Evolutionary conservation across 257 asterid genomes (phyloP), one percentile per base, ranked within the genome.

Genomic region (Cynanchum wilfordii): DNA sequence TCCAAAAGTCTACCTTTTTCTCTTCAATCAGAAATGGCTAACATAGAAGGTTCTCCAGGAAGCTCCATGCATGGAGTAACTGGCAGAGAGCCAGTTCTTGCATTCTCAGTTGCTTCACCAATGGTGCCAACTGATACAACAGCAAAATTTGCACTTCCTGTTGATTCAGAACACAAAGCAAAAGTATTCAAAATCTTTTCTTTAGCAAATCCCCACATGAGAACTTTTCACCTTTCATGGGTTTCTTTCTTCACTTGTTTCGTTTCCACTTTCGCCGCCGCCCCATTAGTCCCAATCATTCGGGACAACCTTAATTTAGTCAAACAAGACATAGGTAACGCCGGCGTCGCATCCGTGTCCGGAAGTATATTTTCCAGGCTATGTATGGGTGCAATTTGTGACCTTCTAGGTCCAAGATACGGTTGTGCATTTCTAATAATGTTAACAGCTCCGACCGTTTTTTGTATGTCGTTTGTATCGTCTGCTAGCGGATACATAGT

Each of bases 1-100:
- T 38, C 13, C 19, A 19, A 0, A 33, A 75, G 15, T 50, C 73
- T 17, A 33, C 12, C 25, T 10, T 10, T 10, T 59, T 58, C 51
- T 20, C 11, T 16, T 62, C 4, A 29, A 29, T 64, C 29, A 36
- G 11, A 64, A 20, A 81, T 82, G 84, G 81, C 64, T 0, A 76
- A 3, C 33, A 36, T 73, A 40, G 81, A 70, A 76, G 74, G 75
- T 0, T 72, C 79, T 24, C 77, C 95, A 0, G 93, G 85, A 6
- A 75, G 86, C 60, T 90, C 96, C 33, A 82, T 89, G 96, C 96
- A 89, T 73, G 93, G 93, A 65, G 90, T 87, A 0, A 89, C 96
- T 0, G 92, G 90, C 30, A 75, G 85, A 66, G 96, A 89, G 59
- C 88, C 87, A 1, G 87, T 83, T 19, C 80, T 76, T 33, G 77